phyloP scores from a whole-genome alignment of 2,329 filamentous ascomycete species.

The Fusarium sp. region DNA sequence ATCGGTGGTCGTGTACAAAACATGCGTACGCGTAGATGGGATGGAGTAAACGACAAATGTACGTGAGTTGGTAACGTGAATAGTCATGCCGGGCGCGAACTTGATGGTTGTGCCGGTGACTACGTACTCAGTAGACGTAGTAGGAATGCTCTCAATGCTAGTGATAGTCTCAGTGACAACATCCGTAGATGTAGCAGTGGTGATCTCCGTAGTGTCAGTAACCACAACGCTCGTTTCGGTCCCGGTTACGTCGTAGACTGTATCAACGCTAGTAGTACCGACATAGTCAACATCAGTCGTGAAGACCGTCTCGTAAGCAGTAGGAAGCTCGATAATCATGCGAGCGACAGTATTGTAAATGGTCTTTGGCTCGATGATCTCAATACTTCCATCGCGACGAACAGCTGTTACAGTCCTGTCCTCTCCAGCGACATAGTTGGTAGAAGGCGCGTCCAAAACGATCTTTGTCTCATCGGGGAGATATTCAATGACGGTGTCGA shows the following conservation, averaged over 20 bases:
- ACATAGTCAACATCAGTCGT: slow-evolving; percentile 14
- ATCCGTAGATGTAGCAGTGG: slow-evolving; percentile 15
- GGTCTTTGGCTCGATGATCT: slow-evolving; percentile 6
- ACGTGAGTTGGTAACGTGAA: slow-evolving; percentile 3
- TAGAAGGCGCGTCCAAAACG: background rate
- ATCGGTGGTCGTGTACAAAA: slow-evolving; percentile 11
- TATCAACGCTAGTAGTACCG: slow-evolving; percentile 6
- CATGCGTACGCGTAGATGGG: slow-evolving; percentile 6
- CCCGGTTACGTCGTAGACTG: background rate
- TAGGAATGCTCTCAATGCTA: slow-evolving; percentile 9
- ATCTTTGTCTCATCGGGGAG: slow-evolving; percentile 5
- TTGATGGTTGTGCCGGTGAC: slow-evolving; percentile 9
- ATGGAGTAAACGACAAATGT: slow-evolving; percentile 15
- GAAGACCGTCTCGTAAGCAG: slow-evolving; percentile 10
- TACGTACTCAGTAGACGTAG: slow-evolving; percentile 10
- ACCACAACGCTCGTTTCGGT: slow-evolving; percentile 1
- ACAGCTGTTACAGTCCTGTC: slow-evolving; percentile 15
- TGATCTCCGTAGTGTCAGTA: slow-evolving; percentile 7
- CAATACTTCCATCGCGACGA: background rate
- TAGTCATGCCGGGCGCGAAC: slow-evolving; percentile 1
- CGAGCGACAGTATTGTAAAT: slow-evolving; percentile 9
- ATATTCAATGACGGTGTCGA: background rate
- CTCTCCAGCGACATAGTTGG: slow-evolving; percentile 2
- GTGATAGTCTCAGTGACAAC: background rate
- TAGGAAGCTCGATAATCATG: background rate